Conservation (phyloP, 208 protist species). For the Crithidia bombi region DNA sequence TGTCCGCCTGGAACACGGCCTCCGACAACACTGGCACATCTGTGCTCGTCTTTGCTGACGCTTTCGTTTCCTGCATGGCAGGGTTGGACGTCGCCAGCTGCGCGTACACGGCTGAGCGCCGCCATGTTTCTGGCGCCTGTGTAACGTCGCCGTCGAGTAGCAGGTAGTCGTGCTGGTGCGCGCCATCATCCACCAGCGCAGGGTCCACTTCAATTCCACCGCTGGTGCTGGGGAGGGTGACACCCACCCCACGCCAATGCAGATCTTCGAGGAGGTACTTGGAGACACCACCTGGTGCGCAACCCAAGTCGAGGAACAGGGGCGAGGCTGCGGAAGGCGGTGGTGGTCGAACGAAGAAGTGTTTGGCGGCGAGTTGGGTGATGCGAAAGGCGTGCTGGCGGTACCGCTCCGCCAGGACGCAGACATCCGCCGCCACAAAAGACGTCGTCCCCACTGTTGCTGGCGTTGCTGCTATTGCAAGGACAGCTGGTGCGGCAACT, state of each 20-base stretch:
- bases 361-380: conserved; percentile 26
- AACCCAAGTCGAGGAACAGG: conserved; percentile 78
- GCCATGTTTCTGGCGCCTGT: conserved; percentile 27
- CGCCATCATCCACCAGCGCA: conserved; percentile 13
- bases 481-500: background rate
- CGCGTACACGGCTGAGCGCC: conserved; percentile 14
- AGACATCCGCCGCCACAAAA: conserved; percentile 55
- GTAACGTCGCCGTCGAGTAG: conserved; percentile 51
- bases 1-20: background rate
- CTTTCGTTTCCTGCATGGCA: background rate
- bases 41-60: background rate
- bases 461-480: background rate
- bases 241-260: conserved; percentile 70
- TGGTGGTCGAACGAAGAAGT: conserved; percentile 17
- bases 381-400: conserved; percentile 54
- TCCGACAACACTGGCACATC: background rate
- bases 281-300: conserved; percentile 74
- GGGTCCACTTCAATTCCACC: conserved; percentile 69
- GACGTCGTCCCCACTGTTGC: conserved; percentile 28
- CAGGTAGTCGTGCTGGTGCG: conserved; percentile 17
- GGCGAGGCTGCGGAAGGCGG: background rate
- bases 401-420: conserved; percentile 56
- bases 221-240: conserved; percentile 49
- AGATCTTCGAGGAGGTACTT: conserved; percentile 64
- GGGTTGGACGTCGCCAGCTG: background rate